Evolutionary conservation across 1,284 basidiomycete species (phyloP), one percentile per base, ranked within the genome.

Genomic region (Leccinum pseudoinsigne): DNA sequence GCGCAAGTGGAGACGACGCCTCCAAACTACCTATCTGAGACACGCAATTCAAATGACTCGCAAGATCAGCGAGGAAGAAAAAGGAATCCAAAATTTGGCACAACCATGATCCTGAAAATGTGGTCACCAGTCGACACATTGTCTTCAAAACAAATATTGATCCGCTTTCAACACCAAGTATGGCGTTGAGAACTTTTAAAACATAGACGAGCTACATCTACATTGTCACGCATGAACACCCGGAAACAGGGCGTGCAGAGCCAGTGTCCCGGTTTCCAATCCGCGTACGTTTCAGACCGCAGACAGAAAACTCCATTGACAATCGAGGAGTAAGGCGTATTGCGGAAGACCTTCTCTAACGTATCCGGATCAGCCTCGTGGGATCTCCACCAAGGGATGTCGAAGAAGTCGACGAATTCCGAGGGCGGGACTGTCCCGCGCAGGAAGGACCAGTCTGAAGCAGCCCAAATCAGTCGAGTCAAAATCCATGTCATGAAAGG

Each of bases 361-460:
- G 21, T 4, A 36, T 62, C 57, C 2, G 61, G 28, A 14, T 68
- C 26, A 80, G 68, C 14, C 42, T 74, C 21, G 59, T 67, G 1
- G 57, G 16, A 47, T 47, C 45, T 47, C 4, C 68, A 74, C 28
- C 64, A 62, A 12, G 73, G 71, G 18, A 47, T 47, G 18, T 47
- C 45, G 18, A 47, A 47, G 45, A 47, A 47, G 10, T 21, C 45
- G 45, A 47, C 18, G 6, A 47, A 47, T 21, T 21, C 45, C 45
- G 45, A 47, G 45, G 45, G 18, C 5, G 45, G 18, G 45, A 47
- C 18, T 11, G 6, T 12, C 3, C 45, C 42, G 42, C 42, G 42
- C n/a, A 45, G 9, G 42, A 45, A 45, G 9, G 42, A 45, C 42
- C 42, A 45, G 42, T 45, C 42, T 45, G 42, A 45, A 45, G 9